Percentiles rank a stretch among this genome's conserved stretches.
Conservation (phyloP, 2,329 filamentous ascomycete species). For the Pseudonectria buxi region DNA sequence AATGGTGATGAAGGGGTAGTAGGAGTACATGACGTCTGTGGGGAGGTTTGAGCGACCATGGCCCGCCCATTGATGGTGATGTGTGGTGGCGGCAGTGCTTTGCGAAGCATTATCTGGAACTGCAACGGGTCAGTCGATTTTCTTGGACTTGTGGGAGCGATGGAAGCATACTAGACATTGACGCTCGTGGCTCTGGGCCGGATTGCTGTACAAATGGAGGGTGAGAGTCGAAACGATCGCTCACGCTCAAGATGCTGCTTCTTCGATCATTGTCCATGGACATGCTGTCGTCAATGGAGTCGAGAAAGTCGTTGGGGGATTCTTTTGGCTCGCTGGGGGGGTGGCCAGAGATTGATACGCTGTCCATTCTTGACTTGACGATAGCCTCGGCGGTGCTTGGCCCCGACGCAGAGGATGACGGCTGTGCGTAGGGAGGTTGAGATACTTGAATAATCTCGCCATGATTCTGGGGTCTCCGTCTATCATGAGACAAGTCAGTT, state of each 20-base stretch:
- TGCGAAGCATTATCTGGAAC: constrained; percentile 1
- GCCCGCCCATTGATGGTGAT: constrained; percentile 1
- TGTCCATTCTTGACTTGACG: constrained; percentile 7
- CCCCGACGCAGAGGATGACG: constrained; percentile 1
- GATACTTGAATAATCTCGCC: constrained; percentile 1
- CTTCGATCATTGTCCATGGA: constrained; percentile 1
- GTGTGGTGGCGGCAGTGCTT: neutral
- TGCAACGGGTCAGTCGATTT: neutral
- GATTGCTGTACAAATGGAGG: neutral
- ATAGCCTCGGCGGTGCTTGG: constrained; percentile 8
- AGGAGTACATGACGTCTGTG: constrained; percentile 10
- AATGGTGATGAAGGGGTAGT: constrained; percentile 11
- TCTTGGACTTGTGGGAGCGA: too few relatives aligned
- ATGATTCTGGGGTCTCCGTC: too few relatives aligned
- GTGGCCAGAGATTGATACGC: neutral
- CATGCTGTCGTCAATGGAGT: neutral
- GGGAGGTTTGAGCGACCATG: constrained; percentile 3
- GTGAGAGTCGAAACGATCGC: constrained; percentile 1
- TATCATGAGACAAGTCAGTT: too few relatives aligned
- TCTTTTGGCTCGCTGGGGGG: neutral
- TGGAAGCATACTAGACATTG: constrained; percentile 1
- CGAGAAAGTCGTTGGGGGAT: neutral
- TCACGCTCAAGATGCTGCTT: constrained; percentile 6
- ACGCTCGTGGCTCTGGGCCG: neutral
- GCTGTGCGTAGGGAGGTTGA: constrained; percentile 5